Conservation (phyloP, 75 land plant genomes). For the Cunninghamia lanceolata region DNA sequence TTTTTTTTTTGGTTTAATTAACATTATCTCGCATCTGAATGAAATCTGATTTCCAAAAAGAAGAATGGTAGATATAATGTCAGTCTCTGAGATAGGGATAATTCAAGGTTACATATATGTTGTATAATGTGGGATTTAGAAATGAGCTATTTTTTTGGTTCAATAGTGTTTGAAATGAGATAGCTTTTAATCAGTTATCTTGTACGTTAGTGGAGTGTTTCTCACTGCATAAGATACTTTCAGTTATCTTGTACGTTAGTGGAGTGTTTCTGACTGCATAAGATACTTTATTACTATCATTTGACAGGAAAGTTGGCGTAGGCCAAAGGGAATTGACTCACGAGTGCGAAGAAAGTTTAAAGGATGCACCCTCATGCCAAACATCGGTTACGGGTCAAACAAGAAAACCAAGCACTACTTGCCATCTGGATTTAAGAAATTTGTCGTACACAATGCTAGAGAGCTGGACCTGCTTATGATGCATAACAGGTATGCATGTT, state of each 20-base stretch:
- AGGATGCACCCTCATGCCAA: slow-evolving; percentile 56
- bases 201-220: too few relatives aligned
- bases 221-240: too few relatives aligned
- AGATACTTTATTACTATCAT: background rate
- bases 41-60: background rate
- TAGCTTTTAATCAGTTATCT: too few relatives aligned
- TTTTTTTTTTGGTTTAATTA: too few relatives aligned
- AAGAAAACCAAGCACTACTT: slow-evolving; percentile 57
- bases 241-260: background rate
- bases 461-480: slow-evolving; percentile 56
- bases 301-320: slow-evolving; percentile 45
- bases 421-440: slow-evolving; percentile 51
- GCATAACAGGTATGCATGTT: slow-evolving; percentile 40
- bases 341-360: slow-evolving; percentile 58
- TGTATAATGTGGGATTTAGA: background rate
- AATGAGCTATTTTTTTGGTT: too few relatives aligned
- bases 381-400: slow-evolving; percentile 61
- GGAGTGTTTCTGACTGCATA: background rate
- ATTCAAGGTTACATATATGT: background rate
- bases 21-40: background rate
- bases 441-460: slow-evolving; percentile 37
- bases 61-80: too few relatives aligned
- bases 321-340: slow-evolving; percentile 19
- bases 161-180: background rate
- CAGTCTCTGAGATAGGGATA: background rate